A percentile compares a stretch with the other conserved stretches of the same genome.
Evolutionary conservation across 768 basidiomycete species (phyloP).

Genomic region (Lentinus tigrinus): DNA sequence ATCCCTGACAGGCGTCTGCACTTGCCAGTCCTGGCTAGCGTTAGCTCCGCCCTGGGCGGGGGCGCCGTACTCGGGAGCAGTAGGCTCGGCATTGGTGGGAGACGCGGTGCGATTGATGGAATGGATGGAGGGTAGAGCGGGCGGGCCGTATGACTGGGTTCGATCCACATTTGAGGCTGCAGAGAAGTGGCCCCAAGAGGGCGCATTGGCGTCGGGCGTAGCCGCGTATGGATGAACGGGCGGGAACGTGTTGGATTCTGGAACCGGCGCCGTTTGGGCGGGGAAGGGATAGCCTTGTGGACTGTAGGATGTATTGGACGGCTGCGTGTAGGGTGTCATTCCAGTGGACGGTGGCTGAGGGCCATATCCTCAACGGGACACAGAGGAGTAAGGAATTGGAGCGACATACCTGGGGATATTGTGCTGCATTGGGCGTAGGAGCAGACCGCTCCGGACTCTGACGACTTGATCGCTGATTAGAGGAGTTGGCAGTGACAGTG

Average conservation of each 20-base stretch:
- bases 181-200: constrained; percentile 56
- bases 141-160: constrained; percentile 41
- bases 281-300: constrained; percentile 45
- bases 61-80: constrained; percentile 18
- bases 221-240: constrained; percentile 39
- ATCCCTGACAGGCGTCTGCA: constrained; percentile 22
- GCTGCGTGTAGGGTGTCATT: constrained; percentile 40
- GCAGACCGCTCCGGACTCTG: constrained; percentile 19
- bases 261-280: constrained; percentile 37
- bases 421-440: constrained; percentile 9
- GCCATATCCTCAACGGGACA: constrained; percentile 13
- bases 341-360: constrained; percentile 23
- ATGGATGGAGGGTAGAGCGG: constrained; percentile 52
- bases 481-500: constrained; percentile 18
- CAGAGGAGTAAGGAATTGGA: background rate
- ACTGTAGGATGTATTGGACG: constrained; percentile 40
- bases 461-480: constrained; percentile 18
- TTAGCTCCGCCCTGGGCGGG: constrained; percentile 15
- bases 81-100: constrained; percentile 14
- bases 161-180: constrained; percentile 32
- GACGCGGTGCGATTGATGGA: constrained; percentile 43
- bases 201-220: constrained; percentile 39
- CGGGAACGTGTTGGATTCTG: constrained; percentile 43
- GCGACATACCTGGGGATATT: constrained; percentile 25
- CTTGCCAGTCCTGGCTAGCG: constrained; percentile 22